Base-by-base conservation (phyloP, 441 rosid species). In the Erodium chrysanthum region DNA sequence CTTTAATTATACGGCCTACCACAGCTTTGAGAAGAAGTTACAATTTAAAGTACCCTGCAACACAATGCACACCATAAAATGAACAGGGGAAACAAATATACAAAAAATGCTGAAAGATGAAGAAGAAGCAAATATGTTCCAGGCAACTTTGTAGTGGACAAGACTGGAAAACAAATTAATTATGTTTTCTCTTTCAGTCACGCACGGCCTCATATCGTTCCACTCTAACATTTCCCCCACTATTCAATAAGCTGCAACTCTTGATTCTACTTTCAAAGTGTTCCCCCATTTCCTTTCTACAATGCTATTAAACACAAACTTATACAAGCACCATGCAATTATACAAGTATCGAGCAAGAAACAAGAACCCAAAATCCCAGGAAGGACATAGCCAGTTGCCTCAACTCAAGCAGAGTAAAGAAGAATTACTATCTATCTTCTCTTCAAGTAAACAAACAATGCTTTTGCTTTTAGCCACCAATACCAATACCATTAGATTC, bases 41-140 rank as follows among this genome's bases (percentile, higher is more conserved):
- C 71, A 58, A 12, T 62, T 3, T 48, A 68, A 59, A 70, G 66
- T 65, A 71, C 67, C 87, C 95, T 86, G 82, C 74, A 75, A 80
- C 48, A 70, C 25, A 52, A 70, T 40, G 17, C 2, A 11, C 50
- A 35, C 10, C 10, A 35, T 35, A 5, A 3, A 35, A 35, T 35
- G 10, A 35, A 5, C 1, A 35, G 10, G 40, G 40, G 40, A 35
- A 5, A 35, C 7, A 35, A 35, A 35, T 35, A 9, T 35, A 35
- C 50, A 44, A 11, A 44, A 44, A 11, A 11, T 44, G 12, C 50
- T 44, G 50, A 44, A 44, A 44, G 50, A 44, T 44, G 50, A 12
- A 44, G 15, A 44, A 44, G n/a, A 11, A 44, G 15, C n/a, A 44
- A 44, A 11, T 1, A 11, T 11, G 15, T 11, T 44, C 27, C 27